A percentile compares a stretch with the other conserved stretches of the same genome.
phyloP scores from a whole-genome alignment of 768 basidiomycete genomes.

The Russula foetens region DNA sequence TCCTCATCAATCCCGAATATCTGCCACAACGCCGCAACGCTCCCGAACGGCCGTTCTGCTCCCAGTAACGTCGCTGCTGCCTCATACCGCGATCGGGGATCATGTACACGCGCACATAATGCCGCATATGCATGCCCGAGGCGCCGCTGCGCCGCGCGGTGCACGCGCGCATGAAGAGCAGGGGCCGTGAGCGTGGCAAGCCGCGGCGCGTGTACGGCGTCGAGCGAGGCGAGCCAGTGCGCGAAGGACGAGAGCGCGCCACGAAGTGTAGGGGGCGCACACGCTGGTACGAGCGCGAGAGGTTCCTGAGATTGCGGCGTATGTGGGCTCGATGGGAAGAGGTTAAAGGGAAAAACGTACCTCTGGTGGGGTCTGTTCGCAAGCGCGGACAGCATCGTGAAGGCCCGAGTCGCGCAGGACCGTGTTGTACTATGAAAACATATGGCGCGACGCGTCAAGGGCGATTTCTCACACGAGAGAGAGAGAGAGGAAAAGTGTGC shows the following conservation, averaged over 20 bases:
- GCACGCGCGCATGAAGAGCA: conserved; percentile 57
- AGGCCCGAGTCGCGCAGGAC: conserved; percentile 51
- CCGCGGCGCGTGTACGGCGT: conserved; percentile 74
- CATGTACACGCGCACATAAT: conserved; percentile 71
- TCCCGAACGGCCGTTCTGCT: conserved; percentile 77
- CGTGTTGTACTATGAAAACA: conserved; percentile 37
- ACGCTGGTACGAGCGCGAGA: conserved; percentile 64
- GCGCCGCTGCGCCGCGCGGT: conserved; percentile 62
- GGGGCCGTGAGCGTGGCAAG: conserved; percentile 67
- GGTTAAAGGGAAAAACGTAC: conserved; percentile 26
- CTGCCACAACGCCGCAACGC: conserved; percentile 63
- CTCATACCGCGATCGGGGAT: conserved; percentile 76
- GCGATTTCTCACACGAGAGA: not conserved
- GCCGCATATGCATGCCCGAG: conserved; percentile 62
- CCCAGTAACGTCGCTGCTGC: conserved; percentile 82
- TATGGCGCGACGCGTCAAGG: not conserved
- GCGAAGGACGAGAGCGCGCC: conserved; percentile 64
- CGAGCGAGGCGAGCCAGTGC: conserved; percentile 73
- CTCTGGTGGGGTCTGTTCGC: conserved; percentile 31
- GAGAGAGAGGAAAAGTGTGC: conserved; percentile 8
- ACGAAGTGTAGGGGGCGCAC: conserved; percentile 56
- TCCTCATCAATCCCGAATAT: conserved; percentile 64
- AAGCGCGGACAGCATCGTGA: conserved; percentile 36
- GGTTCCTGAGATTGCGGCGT: conserved; percentile 44
- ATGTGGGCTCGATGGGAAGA: not conserved